A percentile compares a stretch with the other conserved stretches of the same genome.
Conservation (phyloP, 352 stramenopile genomes). For the Phytophthora sp. region DNA sequence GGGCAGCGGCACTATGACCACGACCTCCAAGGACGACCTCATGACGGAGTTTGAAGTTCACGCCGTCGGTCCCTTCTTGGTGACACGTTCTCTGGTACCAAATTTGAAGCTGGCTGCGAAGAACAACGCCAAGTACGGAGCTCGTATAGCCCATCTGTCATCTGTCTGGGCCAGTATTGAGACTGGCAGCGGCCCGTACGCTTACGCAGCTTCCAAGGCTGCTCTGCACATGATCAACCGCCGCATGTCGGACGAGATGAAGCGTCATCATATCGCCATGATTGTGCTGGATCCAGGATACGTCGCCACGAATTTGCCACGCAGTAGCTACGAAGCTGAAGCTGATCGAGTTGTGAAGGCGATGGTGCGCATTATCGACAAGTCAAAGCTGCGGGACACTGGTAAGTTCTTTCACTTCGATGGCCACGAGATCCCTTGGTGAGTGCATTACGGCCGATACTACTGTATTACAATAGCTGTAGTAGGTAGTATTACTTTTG, state of each 20-base stretch:
- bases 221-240: conserved; percentile 67
- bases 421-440: conserved; percentile 46
- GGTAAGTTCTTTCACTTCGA: conserved; percentile 49
- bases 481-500: too few species aligned
- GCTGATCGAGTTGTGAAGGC: conserved; percentile 35
- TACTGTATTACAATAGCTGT: too few species aligned
- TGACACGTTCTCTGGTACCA: conserved; percentile 50
- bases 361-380: conserved; percentile 37
- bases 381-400: conserved; percentile 38
- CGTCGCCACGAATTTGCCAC: conserved; percentile 50
- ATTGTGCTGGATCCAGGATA: conserved; percentile 52
- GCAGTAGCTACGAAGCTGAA: conserved; percentile 30
- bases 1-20: conserved; percentile 23
- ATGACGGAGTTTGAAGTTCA: conserved; percentile 63
- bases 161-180: conserved; percentile 51
- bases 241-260: conserved; percentile 45
- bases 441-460: too few species aligned
- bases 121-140: conserved; percentile 37
- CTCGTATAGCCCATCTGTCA: conserved; percentile 47
- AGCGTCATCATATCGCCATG: conserved; percentile 40
- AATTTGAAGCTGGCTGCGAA: conserved; percentile 44
- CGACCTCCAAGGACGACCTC: conserved; percentile 44
- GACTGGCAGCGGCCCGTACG: conserved; percentile 51
- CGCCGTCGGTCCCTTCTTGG: conserved; percentile 16
- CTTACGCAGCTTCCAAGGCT: conserved; percentile 63